Evolutionary conservation across 2,329 filamentous ascomycete genomes (phyloP).

Genomic region (Sarocladium kiliense): DNA sequence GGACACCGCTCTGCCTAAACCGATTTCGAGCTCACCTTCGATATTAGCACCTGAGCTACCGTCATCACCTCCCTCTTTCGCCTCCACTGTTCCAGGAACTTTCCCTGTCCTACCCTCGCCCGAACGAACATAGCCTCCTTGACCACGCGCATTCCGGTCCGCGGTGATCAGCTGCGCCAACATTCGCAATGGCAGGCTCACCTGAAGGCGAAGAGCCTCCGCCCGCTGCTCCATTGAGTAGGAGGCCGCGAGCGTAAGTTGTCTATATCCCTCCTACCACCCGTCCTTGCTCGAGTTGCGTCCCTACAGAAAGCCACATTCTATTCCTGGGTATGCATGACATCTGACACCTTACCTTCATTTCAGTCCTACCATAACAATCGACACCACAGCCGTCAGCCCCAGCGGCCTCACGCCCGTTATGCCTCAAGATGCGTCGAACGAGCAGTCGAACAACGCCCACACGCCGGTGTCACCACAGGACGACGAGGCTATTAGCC

Average conservation of each 20-base stretch:
- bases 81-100: background rate
- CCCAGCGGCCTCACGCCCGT: conserved; percentile 21
- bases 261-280: conserved; percentile 3
- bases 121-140: conserved; percentile 4
- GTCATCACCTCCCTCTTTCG: background rate
- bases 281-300: conserved; percentile 9
- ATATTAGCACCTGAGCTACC: background rate
- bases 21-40: background rate
- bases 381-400: conserved; percentile 42
- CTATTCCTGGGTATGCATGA: conserved; percentile 2
- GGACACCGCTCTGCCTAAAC: background rate
- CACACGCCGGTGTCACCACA: conserved; percentile 28
- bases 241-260: conserved; percentile 31
- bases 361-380: conserved; percentile 48
- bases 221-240: conserved; percentile 1
- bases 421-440: conserved; percentile 20
- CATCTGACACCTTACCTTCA: conserved; percentile 11
- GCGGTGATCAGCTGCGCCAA: conserved; percentile 3
- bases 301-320: conserved; percentile 5
- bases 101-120: background rate
- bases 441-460: conserved; percentile 12
- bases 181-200: background rate
- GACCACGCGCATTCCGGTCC: background rate
- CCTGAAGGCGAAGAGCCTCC: conserved; percentile 5
- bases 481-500: conserved; percentile 37